Conservation (phyloP, 2,329 filamentous ascomycete species). For the Clonostachys rhizophaga region DNA sequence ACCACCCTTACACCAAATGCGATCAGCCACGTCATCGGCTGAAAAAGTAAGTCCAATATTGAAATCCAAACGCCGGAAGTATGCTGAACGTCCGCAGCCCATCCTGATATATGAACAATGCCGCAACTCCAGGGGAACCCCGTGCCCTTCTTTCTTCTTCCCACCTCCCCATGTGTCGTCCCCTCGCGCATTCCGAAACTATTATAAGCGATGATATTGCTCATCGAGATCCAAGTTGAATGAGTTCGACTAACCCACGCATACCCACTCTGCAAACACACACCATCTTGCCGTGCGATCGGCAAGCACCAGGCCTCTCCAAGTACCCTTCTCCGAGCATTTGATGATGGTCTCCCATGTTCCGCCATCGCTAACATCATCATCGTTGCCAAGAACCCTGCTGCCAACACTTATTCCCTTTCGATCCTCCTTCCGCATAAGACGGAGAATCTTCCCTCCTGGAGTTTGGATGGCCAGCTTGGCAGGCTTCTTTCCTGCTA, state of each 20-base stretch:
- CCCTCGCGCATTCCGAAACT: too few relatives aligned
- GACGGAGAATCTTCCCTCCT: constrained; percentile 85
- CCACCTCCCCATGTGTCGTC: too few relatives aligned
- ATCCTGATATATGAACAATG: too few relatives aligned
- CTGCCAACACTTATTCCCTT: constrained; percentile 44
- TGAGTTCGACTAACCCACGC: constrained; percentile 20
- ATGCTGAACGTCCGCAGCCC: too few relatives aligned
- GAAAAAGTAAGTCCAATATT: too few relatives aligned
- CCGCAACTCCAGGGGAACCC: too few relatives aligned
- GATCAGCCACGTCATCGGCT: too few relatives aligned
- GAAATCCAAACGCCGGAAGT: too few relatives aligned
- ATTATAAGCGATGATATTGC: too few relatives aligned
- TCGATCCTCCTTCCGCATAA: constrained; percentile 76
- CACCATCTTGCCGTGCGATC: constrained; percentile 84
- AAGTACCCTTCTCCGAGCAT: constrained; percentile 75
- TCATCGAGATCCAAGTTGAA: too few relatives aligned
- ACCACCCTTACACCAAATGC: too few relatives aligned
- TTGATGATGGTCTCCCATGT: constrained; percentile 91
- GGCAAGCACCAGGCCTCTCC: constrained; percentile 77
- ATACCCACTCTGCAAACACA: constrained; percentile 86
- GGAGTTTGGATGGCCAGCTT: constrained; percentile 95
- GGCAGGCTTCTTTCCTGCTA: constrained; percentile 73
- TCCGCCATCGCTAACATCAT: constrained; percentile 63
- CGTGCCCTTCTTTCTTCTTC: neutral
- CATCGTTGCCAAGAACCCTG: constrained; percentile 35